Percentiles rank a stretch among this genome's conserved stretches.
phyloP scores from a whole-genome alignment of 2,329 filamentous ascomycete species.

The Neopestalotiopsis rosae region DNA sequence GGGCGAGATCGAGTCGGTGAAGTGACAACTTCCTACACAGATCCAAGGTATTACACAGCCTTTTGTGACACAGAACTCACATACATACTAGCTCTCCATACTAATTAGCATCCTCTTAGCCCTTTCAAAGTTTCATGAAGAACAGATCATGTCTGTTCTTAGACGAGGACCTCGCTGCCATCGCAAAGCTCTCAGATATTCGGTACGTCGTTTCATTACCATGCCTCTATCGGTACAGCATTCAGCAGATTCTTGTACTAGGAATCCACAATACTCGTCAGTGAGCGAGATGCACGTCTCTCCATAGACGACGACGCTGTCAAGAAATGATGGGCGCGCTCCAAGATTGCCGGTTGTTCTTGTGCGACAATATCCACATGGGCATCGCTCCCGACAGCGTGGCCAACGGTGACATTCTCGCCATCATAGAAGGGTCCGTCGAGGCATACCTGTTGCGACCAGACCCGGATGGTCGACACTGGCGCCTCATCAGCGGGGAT shows the following conservation, averaged over 20 bases:
- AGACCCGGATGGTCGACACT: not conserved
- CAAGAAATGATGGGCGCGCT: not conserved
- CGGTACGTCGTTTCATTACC: not conserved
- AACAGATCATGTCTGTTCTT: not conserved
- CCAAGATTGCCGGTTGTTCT: not conserved
- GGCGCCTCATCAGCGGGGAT: not conserved
- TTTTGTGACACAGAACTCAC: too few species aligned
- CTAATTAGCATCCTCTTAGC: not conserved
- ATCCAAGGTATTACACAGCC: not conserved
- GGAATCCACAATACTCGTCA: not conserved
- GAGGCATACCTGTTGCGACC: not conserved
- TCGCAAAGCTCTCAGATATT: not conserved
- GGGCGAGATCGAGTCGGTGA: not conserved
- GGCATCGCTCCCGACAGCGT: not conserved
- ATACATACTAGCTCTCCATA: too few species aligned
- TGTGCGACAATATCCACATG: not conserved
- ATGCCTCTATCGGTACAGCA: not conserved
- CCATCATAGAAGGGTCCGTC: not conserved
- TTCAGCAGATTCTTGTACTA: not conserved
- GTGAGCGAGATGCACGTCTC: not conserved
- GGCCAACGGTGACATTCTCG: not conserved
- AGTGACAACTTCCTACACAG: not conserved
- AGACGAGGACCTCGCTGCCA: not conserved
- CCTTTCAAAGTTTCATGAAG: not conserved
- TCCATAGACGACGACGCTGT: not conserved